Evolutionary conservation across 1,284 basidiomycete species (phyloP), one percentile per base, ranked within the genome.

Genomic region (Marasmius tenuissimus): DNA sequence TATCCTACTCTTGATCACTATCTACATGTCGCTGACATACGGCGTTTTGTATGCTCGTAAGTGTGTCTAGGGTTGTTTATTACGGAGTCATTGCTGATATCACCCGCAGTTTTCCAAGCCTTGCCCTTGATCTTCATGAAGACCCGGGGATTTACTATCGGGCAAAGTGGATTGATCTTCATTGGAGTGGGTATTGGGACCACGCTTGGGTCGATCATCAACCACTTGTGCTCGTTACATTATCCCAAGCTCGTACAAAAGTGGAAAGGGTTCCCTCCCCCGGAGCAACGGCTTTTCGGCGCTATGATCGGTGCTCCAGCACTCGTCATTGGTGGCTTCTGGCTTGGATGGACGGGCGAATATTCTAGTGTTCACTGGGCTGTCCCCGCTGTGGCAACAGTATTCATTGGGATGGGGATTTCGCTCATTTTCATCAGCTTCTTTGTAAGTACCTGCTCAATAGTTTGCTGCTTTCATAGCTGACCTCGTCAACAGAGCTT

Each of bases 161-260:
- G 79, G n/a, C 78, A 89, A 65, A 75, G 76, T 45, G 88, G 88
- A n/a, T 78, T 92, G 33, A 80, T 88, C 51, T 90, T 91, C 75
- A 85, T 89, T 63, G 88, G 87, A 20, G 82, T 92, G 53, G 86
- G 86, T 22, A 81, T 91, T 59, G 89, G 88, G 7, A 85, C 87
- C 0, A 79, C 79, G 0, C 60, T 86, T 14, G 85, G 84, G 35
- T 80, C 83, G 1, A 39, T 75, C 33, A 70, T 83, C 61, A 86
- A 84, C 61, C 72, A 77, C 22, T 72, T 70, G 50, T 57, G 73
- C 33, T 71, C 71, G 3, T 54, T 68, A 1, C 74, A 82, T 60
- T 86, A 86, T 65, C 76, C 76, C 0, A 56, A 66, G n/a, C 76
- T 85, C 22, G 78, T 84, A 14, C 70, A 72, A 8, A 80, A 80